Conservation (phyloP, 768 basidiomycete species). For the Russula foetens region DNA sequence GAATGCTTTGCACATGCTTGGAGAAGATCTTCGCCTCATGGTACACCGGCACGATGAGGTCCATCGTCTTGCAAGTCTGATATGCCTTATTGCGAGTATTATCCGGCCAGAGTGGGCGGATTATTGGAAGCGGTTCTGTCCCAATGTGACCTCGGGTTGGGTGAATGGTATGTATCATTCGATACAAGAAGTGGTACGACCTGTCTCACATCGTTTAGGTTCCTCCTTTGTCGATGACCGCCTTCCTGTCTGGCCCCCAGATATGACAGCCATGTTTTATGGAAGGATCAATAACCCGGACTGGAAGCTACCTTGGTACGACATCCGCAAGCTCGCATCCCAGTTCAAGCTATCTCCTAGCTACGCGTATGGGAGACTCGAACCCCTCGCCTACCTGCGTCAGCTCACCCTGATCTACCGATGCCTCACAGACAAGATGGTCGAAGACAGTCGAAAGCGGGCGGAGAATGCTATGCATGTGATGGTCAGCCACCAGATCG, state of each 20-base stretch:
- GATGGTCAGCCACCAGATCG: slow-evolving; percentile 43
- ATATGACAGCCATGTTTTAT: slow-evolving; percentile 59
- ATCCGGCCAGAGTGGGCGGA: slow-evolving; percentile 85
- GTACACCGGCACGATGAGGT: slow-evolving; percentile 49
- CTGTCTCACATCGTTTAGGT: slow-evolving; percentile 3
- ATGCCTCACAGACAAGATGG: slow-evolving; percentile 46
- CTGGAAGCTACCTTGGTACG: slow-evolving; percentile 47
- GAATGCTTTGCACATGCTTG: slow-evolving; percentile 72
- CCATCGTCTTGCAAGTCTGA: slow-evolving; percentile 47
- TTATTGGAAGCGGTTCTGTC: slow-evolving; percentile 82
- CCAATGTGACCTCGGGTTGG: slow-evolving; percentile 54
- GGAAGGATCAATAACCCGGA: slow-evolving; percentile 53
- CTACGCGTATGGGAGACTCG: slow-evolving; percentile 52
- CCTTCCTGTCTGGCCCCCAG: slow-evolving; percentile 70
- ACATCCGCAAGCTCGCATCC: slow-evolving; percentile 35
- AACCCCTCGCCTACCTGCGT: slow-evolving; percentile 48
- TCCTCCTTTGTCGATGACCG: slow-evolving; percentile 54
- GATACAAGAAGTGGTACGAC: background rate
- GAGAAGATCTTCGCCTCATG: slow-evolving; percentile 57
- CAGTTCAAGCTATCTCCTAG: slow-evolving; percentile 43
- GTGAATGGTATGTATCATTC: slow-evolving; percentile 23
- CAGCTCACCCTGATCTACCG: slow-evolving; percentile 50
- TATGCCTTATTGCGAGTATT: slow-evolving; percentile 52
- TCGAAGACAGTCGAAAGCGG: slow-evolving; percentile 47
- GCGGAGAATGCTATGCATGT: slow-evolving; percentile 55